Base-by-base conservation (phyloP, 495 filamentous ascomycete genomes). In the Rhypophila decipiens region DNA sequence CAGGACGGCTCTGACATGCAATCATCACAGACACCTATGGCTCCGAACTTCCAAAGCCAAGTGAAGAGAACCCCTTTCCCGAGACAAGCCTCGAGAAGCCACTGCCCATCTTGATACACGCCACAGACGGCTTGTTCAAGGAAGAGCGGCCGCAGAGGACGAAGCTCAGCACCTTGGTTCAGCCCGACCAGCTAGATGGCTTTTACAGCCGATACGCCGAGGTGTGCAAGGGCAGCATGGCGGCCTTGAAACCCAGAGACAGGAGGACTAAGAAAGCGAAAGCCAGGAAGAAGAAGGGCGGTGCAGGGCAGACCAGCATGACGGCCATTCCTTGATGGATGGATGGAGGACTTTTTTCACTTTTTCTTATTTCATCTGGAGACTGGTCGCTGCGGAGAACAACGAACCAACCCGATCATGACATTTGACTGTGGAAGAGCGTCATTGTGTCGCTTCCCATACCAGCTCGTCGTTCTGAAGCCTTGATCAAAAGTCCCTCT, bases 151-250 rank as follows among this genome's bases (percentile, higher is more conserved):
- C 64, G n/a, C 17, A 66, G 1, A 95, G 87, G 66, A 68, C 87
- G 51, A 96, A 95, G 65, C 56, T 97, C 23, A 87, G 86, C 1
- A 97, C 94, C 0, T 58, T 96, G 2, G 88, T 97, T 11, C 71
- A 82, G 39, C 77, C 85, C 9, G 79, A 80, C 35, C 79, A 84
- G 2, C 66, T 96, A 3, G 88, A 95, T 33, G 68, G 62, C 0
- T 98, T 98, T 55, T 98, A 86, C 65, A 71, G 71, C 13, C 76
- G 79, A 34, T 98, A 97, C 66, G 90, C 89, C n/a, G 94, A 97
- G 55, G 75, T 88, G 5, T 95, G 89, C 64, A 96, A 93, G 70
- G 67, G 74, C 0, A 88, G 90, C 15, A 97, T 96, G 90, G 51
- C 54, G 1, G 72, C 78, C 22, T 57, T 98, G 72, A 97, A 96